Base-by-base conservation (phyloP, 345 rosid genomes). In the Bruguiera parviflora region DNA sequence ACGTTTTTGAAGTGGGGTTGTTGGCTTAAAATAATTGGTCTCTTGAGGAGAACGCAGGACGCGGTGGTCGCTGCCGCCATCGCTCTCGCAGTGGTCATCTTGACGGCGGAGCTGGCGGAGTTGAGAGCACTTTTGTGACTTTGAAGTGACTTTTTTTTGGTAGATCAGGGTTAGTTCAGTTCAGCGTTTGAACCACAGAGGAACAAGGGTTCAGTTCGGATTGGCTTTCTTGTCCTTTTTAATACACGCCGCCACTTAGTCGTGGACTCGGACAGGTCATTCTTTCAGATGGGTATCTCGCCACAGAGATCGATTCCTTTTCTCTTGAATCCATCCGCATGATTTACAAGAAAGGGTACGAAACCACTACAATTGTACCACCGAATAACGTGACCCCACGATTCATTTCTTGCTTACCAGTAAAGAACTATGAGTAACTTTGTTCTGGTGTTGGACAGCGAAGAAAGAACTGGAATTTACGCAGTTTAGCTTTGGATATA, bases 31-130 rank as follows among this genome's bases (percentile, higher is more conserved):
- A 32, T 0, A 58, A 81, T 71, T 19, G 87, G 83, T 66, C 73
- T 61, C 51, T 78, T 86, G 46, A 81, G 67, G 53, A 86, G 86
- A 64, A 83, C 69, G 73, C 85, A 83, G 1, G 85, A 61, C 19
- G 61, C 58, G 22, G 92, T 67, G 33, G 71, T 70, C 3, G 79
- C 73, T 5, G 82, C 82, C 29, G 84, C 77, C 57, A 88, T 79
- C 58, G 79, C 84, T 78, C 89, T 85, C 4, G 84, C 82, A 71
- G 86, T 83, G 70, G 90, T 88, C 89, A 87, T 89, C 27, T 9
- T 55, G 18, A 43, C 4, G 58, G 58, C 28, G 6, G 5, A 22
- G 58, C 18, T 53, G 27, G 10, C 1, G 27, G 25, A 2, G 27
- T 55, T 55, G 15, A 2, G 8, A 55, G 58, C 49, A 11, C 49